A percentile compares a stretch with the other conserved stretches of the same genome.
Evolutionary conservation across 129 eudicot species (phyloP).

Genomic region (Mikania micrantha): DNA sequence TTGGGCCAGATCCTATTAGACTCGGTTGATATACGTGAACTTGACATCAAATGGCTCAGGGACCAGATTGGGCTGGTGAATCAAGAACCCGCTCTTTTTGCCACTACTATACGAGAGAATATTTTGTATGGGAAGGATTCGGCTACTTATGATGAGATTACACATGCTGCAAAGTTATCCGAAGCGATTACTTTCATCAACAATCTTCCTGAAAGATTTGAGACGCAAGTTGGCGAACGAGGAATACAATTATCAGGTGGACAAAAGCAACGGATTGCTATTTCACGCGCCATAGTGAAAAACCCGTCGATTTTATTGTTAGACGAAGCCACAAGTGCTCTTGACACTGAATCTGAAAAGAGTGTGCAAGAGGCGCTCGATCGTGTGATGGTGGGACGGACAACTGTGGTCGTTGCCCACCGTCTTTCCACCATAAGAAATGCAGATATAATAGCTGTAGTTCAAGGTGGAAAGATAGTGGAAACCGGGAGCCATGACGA

Average conservation of each 20-base stretch:
- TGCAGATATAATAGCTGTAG: constrained; percentile 87
- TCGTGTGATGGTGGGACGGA: constrained; percentile 99
- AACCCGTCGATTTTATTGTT: constrained; percentile 82
- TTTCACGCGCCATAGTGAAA: constrained; percentile 89
- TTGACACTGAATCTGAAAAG: constrained; percentile 95
- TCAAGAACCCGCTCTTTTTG: constrained; percentile 98
- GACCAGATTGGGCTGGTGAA: constrained; percentile 87
- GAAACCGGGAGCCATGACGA: constrained; percentile 98
- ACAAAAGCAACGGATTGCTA: constrained; percentile 96
- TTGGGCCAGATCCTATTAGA: constrained; percentile 71
- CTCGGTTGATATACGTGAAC: constrained; percentile 54
- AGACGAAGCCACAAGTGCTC: constrained; percentile 99
- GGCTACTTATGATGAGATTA: constrained; percentile 79
- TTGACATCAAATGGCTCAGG: constrained; percentile 88
- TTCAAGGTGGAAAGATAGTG: constrained; percentile 71
- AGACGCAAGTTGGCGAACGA: constrained; percentile 98
- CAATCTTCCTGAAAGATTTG: constrained; percentile 95
- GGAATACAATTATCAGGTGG: constrained; percentile 96
- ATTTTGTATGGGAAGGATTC: constrained; percentile 86
- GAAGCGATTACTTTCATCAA: constrained; percentile 78
- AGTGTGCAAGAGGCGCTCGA: constrained; percentile 99
- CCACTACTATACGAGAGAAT: constrained; percentile 87
- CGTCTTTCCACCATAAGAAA: constrained; percentile 95
- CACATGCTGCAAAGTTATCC: constrained; percentile 93
- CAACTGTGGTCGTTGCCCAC: constrained; percentile 92